phyloP scores from a whole-genome alignment of 441 rosid genomes.

The Syzygium syzygioides region DNA sequence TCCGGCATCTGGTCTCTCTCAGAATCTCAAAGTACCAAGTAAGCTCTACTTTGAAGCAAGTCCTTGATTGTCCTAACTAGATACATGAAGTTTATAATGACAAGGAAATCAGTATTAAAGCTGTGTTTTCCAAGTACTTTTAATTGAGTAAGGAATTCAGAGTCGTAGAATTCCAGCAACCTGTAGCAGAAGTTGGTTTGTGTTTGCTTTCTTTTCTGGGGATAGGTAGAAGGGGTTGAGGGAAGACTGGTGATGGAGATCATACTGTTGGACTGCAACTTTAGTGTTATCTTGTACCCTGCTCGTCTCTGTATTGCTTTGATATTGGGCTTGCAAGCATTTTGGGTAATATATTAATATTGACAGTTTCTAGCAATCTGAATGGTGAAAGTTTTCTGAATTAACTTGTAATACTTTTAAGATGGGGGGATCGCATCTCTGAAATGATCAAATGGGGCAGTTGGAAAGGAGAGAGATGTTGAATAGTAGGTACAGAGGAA shows the following conservation, averaged over 20 bases:
- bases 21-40: conserved; percentile 3
- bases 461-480: neutral
- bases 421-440: neutral
- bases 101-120: neutral
- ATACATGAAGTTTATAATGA: neutral
- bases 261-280: neutral
- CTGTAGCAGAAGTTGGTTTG: neutral
- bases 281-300: neutral
- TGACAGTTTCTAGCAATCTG: neutral
- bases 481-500: neutral
- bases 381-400: neutral
- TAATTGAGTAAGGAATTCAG: neutral
- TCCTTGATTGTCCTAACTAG: neutral
- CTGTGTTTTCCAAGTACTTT: neutral
- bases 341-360: neutral
- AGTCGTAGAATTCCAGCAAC: neutral
- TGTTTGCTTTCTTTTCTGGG: neutral
- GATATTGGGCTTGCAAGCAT: neutral
- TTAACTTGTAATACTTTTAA: neutral
- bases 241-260: neutral
- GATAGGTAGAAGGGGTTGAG: neutral
- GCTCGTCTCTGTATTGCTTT: neutral
- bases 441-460: neutral
- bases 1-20: neutral
- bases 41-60: neutral